Percentiles rank a stretch among this genome's conserved stretches.
Evolutionary conservation across 257 asterid species (phyloP).

Genomic region (Solanum piurae): DNA sequence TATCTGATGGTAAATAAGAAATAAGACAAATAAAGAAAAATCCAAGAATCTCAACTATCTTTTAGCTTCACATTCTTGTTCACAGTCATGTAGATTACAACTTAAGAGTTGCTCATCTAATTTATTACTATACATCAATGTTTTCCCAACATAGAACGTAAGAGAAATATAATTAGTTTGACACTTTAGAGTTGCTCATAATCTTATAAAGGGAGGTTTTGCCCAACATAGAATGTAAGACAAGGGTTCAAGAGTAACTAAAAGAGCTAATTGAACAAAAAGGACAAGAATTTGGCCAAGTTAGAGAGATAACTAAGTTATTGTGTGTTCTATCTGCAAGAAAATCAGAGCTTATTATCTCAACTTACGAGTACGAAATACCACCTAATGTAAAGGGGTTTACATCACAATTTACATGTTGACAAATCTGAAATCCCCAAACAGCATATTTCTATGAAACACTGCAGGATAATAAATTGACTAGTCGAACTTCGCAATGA

Average conservation of each 20-base stretch:
- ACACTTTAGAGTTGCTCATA: background rate
- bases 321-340: background rate
- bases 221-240: background rate
- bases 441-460: background rate
- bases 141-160: background rate
- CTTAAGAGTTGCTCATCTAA: background rate
- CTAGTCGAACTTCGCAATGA: background rate
- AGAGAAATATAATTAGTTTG: background rate
- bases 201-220: too few relatives aligned
- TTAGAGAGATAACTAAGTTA: background rate
- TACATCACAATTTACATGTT: background rate
- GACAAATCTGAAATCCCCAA: background rate
- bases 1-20: slow-evolving; percentile 27
- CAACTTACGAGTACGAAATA: background rate
- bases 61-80: background rate
- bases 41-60: background rate
- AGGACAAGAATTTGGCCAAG: background rate
- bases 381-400: background rate
- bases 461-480: background rate
- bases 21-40: background rate
- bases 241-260: background rate
- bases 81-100: background rate
- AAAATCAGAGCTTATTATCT: background rate
- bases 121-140: background rate
- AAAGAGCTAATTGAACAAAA: background rate